Base-by-base conservation (phyloP, 345 rosid species). In the Heritiera littoralis region DNA sequence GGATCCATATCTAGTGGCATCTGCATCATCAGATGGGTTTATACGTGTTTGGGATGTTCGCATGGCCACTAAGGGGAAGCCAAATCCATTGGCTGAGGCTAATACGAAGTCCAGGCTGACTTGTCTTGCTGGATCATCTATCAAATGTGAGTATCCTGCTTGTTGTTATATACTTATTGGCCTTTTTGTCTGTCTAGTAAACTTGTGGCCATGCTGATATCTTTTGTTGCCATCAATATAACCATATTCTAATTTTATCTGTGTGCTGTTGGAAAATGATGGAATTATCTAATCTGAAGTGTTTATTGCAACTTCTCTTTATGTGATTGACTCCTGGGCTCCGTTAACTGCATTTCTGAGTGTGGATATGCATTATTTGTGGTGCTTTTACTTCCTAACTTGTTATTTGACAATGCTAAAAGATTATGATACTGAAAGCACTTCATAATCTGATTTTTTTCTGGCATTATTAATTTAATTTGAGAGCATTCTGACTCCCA, bases 31-130 rank as follows among this genome's bases (percentile, higher is more conserved):
- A 0, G 99, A 96, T 85, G 99, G 99, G 71, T 77, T 90, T 79
- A 90, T 96, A 84, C 88, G 94, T 38, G 97, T 94, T 63, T 96
- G 99, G 99, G 99, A 96, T 83, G 88, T 90, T 49, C 93, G 98
- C 56, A 88, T 84, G 89, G 91, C 88, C 5, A 46, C 68, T 68
- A 89, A 88, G 80, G 98, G 89, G 77, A 92, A 89, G 78, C 84
- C 95, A 28, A 83, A 79, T 76, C 92, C 97, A 10, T 84, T 96
- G 81, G 97, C 98, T 1, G 98, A 96, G 89, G 86, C 88, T 32
- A 85, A 87, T 76, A 92, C 97, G 3, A 92, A 92, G 81, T 90
- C 98, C 55, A 92, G 99, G 86, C 88, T 94, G 76, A 92, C 99
- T 58, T 94, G 98, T 86, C 95, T 96, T 80, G 97, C 98, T 7